These are phyloP conservation scores for Suhomyces panamericanus DNA, from an alignment of 1,139 yeast species.

Conservation along the genomic window DNA sequence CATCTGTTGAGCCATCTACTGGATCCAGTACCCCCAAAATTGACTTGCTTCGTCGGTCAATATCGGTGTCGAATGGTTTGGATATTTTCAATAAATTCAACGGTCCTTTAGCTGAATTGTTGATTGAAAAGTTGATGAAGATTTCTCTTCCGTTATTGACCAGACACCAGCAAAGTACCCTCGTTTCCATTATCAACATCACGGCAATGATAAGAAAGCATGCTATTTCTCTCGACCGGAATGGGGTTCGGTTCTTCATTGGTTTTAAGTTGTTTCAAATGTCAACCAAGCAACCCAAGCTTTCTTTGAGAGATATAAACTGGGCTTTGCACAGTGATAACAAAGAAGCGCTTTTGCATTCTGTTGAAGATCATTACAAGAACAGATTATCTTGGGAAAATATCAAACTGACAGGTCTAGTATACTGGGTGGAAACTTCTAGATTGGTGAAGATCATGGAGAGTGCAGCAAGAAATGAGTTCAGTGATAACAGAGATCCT, in stretches of 20 bases:
- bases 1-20: slow-evolving; percentile 1
- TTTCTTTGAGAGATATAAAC: slow-evolving; percentile 76
- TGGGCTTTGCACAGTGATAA: slow-evolving; percentile 89
- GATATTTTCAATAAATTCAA: slow-evolving; percentile 45
- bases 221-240: slow-evolving; percentile 58
- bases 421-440: slow-evolving; percentile 69
- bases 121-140: slow-evolving; percentile 62
- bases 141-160: slow-evolving; percentile 77
- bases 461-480: slow-evolving; percentile 67
- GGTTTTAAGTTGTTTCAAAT: slow-evolving; percentile 70
- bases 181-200: slow-evolving; percentile 68
- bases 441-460: slow-evolving; percentile 58
- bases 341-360: slow-evolving; percentile 61
- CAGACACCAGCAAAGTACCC: slow-evolving; percentile 87
- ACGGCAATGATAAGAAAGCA: slow-evolving; percentile 53
- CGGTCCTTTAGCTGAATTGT: slow-evolving; percentile 44
- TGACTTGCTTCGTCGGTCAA: slow-evolving; percentile 3
- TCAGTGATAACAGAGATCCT: slow-evolving; percentile 67
- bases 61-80: slow-evolving; percentile 1
- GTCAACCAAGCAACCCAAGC: slow-evolving; percentile 39
- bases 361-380: slow-evolving; percentile 51
- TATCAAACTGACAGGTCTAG: slow-evolving; percentile 61
- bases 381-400: slow-evolving; percentile 58
- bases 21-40: slow-evolving; percentile 9
- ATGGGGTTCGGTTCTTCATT: slow-evolving; percentile 69